Conservation (phyloP, 257 asterid genomes). For the Salvia hispanica region DNA sequence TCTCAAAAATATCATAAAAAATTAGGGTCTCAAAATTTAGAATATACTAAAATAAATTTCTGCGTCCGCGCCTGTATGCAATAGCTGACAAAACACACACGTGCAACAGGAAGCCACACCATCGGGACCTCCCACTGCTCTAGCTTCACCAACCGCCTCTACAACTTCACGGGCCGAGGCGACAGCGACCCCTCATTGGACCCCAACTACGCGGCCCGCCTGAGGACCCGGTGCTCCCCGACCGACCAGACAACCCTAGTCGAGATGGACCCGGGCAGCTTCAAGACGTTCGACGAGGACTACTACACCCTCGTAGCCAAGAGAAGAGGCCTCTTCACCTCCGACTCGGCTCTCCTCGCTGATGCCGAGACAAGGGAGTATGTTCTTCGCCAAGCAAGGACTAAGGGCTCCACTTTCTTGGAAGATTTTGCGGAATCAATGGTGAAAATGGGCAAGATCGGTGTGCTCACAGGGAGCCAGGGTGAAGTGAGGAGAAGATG, state of each 20-base stretch:
- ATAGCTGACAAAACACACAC: background rate
- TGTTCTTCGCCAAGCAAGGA: slow-evolving; percentile 30
- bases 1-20: no score
- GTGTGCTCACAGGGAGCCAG: slow-evolving; percentile 48
- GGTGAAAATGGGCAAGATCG: slow-evolving; percentile 58
- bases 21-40: no score
- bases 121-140: slow-evolving; percentile 59
- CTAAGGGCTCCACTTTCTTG: slow-evolving; percentile 36
- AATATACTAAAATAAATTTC: no score
- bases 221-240: slow-evolving; percentile 46
- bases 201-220: slow-evolving; percentile 39
- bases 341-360: slow-evolving; percentile 55
- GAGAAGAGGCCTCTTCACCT: slow-evolving; percentile 47
- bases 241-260: slow-evolving; percentile 44
- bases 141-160: slow-evolving; percentile 50
- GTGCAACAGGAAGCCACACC: slow-evolving; percentile 52
- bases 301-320: slow-evolving; percentile 47
- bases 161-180: slow-evolving; percentile 68
- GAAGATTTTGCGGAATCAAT: slow-evolving; percentile 48
- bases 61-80: background rate
- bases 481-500: slow-evolving; percentile 57
- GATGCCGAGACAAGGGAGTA: slow-evolving; percentile 43
- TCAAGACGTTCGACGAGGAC: slow-evolving; percentile 39
- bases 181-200: slow-evolving; percentile 62
- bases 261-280: slow-evolving; percentile 70